Percentiles rank a stretch among this genome's conserved stretches.
These are phyloP conservation scores for Mucor lusitanicus DNA, from an alignment of 371 early-diverging fungal species.

Conservation along the genomic window DNA sequence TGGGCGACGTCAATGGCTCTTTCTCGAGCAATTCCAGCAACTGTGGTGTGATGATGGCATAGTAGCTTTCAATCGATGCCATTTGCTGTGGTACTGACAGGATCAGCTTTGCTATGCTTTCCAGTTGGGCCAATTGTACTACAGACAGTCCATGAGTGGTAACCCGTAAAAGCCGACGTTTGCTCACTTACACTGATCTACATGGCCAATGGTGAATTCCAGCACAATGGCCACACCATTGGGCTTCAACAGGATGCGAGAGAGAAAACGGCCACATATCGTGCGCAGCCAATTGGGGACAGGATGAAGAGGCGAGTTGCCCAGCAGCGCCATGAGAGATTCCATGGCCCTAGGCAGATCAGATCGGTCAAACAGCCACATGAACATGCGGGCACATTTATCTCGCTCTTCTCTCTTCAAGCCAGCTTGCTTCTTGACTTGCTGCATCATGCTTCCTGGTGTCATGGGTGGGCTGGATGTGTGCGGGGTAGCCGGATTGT, in stretches of 20 bases:
- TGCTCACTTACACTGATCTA: conserved; percentile 34
- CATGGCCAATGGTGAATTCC: conserved; percentile 64
- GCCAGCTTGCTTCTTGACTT: background rate
- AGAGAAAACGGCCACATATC: conserved; percentile 66
- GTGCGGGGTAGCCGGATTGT: background rate
- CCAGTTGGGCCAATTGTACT: conserved; percentile 62
- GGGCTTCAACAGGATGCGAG: conserved; percentile 62
- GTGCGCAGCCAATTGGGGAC: conserved; percentile 64
- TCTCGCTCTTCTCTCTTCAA: conserved; percentile 41
- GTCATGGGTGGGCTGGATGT: background rate
- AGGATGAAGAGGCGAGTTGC: conserved; percentile 57
- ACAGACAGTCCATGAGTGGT: background rate
- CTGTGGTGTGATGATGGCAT: conserved; percentile 61
- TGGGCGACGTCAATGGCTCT: conserved; percentile 23
- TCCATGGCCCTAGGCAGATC: conserved; percentile 63
- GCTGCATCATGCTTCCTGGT: conserved; percentile 21
- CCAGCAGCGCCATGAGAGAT: conserved; percentile 61
- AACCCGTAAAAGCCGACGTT: background rate
- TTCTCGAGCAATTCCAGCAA: conserved; percentile 32
- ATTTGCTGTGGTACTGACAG: conserved; percentile 67
- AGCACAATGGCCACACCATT: conserved; percentile 65
- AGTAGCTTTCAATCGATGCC: conserved; percentile 64
- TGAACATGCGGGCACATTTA: conserved; percentile 49
- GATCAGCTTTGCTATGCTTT: conserved; percentile 63
- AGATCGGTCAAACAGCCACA: conserved; percentile 53